Base-by-base conservation (phyloP, 2,329 filamentous ascomycete genomes). In the Pseudogymnoascus sp. region DNA sequence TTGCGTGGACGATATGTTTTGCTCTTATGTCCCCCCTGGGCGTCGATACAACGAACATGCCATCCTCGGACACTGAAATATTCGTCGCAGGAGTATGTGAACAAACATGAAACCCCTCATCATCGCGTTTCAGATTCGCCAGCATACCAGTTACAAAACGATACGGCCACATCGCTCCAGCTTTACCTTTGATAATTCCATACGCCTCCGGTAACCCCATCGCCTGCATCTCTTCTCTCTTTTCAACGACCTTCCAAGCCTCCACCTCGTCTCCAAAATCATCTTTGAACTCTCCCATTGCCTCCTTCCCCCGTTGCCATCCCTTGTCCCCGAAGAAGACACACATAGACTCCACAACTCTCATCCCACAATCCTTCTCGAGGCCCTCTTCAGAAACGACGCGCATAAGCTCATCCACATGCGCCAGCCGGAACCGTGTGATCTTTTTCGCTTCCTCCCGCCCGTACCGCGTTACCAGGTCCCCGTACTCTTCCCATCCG, bases 1-100 rank as follows among this genome's bases (percentile, higher is more conserved):
- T 86, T 6, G 80, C 80, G 64, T 86, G 80, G 2, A 86, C 74
- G 1, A 87, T 72, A 59, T 85, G 77, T 0, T 73, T 71, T 6
- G 80, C 74, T 3, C 67, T 68, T 35, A 85, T 73, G 0, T 41
- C 64, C 2, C 81, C 81, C 6, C 77, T 72, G 0, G 65, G 60
- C 1, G 82, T 84, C 4, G 72, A 65, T 4, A 85, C 66, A 1
- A 70, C 68, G 66, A 79, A 81, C 1, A 71, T 75, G 25, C 43
- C 68, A 4, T 69, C 62, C 0, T 65, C 12, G 6, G 65, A 43
- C 1, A 61, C 37, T n/a, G 62, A 61, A 0, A 62, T 33, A 4
- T 59, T 61, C 12, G 77, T 66, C 11, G 75, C 76, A 0, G 66
- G 64, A 2, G 77, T 79, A 47, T 72, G 63, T 4, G 73, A 75